Conservation (phyloP, 306 rosid genomes). For the Vigna reflexopilosa region DNA sequence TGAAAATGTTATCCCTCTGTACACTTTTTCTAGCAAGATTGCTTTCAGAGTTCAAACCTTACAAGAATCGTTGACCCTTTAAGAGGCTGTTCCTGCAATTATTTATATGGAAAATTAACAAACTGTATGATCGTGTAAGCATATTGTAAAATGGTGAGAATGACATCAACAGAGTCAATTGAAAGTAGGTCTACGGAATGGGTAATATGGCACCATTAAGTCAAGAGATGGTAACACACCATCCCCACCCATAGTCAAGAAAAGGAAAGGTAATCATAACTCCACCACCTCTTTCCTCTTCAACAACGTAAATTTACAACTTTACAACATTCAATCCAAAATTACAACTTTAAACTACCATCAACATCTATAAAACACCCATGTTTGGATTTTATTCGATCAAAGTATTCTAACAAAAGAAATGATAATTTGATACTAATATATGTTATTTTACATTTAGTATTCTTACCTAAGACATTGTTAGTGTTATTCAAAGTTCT, state of each 20-base stretch:
- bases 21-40: neutral
- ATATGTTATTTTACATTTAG: too few relatives aligned
- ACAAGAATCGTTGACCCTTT: constrained; percentile 14
- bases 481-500: too few relatives aligned
- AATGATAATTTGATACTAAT: too few relatives aligned
- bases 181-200: neutral
- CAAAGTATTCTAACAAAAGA: too few relatives aligned
- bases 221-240: neutral
- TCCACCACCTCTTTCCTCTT: neutral
- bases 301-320: neutral
- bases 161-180: neutral
- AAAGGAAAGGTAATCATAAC: neutral
- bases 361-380: too few relatives aligned
- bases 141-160: neutral
- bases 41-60: neutral
- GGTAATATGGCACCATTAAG: neutral
- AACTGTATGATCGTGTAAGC: neutral
- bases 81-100: neutral
- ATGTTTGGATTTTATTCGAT: too few relatives aligned
- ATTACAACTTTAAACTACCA: too few relatives aligned
- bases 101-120: neutral
- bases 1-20: constrained; percentile 5
- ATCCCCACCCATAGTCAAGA: neutral
- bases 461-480: too few relatives aligned
- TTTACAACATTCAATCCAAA: too few relatives aligned